Base-by-base conservation (phyloP, 2,329 filamentous ascomycete genomes). In the Leptographium radiaticola region DNA sequence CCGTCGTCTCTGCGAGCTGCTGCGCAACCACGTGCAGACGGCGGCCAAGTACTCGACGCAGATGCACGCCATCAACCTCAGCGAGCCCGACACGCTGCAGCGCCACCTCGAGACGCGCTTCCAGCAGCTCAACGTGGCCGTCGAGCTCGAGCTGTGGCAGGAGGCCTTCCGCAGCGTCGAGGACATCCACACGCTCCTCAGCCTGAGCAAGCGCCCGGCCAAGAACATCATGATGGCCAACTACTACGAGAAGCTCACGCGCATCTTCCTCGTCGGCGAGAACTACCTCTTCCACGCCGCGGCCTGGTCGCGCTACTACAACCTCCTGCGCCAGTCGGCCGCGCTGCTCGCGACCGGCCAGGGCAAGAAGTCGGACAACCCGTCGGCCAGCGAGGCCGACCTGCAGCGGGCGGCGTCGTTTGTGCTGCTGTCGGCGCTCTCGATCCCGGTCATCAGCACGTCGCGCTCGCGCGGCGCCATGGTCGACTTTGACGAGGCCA, bases 171-270 rank as follows among this genome's bases (percentile, higher is more conserved):
- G 93, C 70, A 96, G 89, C 66, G 91, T 98, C 50, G 93, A 98
- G 74, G 93, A 98, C 68, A 97, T 97, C 62, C 93, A 98, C 75
- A 97, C 90, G 51, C 81, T 98, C 53, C 83, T 98, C 62, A 97
- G 86, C 75, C 80, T 97, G 62, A 97, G 91, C 84, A 97, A 97
- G 81, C 87, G 93, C 54, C 90, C 90, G 42, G 86, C 93, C 53
- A 97, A 97, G 84, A 96, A 96, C 69, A 79, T 96, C 67, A 97
- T 98, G 93, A 98, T 98, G 93, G 93, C 93, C 73, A 98, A 97
- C 76, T 98, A 98, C 79, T 98, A 97, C 72, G 93, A 98, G 79
- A 97, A 97, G 75, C 83, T 98, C 55, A 96, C 93, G 43, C 84
- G 90, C 60, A 98, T 98, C 69, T 98, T 98, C 79, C 81, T 98